Conservation (phyloP, 371 early-diverging fungal genomes). For the Mucor racemosus region DNA sequence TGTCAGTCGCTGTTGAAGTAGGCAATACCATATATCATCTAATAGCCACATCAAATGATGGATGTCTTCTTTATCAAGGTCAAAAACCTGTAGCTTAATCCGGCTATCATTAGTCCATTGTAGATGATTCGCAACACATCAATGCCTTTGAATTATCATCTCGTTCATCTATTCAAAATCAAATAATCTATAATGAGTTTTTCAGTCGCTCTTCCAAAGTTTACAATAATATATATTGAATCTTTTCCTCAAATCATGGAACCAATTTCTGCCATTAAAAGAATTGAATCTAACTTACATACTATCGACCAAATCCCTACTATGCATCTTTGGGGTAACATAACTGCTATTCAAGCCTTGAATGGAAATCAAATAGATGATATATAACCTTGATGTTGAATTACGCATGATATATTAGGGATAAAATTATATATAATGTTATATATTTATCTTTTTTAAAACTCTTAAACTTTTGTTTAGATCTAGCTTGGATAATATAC, state of each 20-base stretch:
- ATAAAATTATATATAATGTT: too few relatives aligned
- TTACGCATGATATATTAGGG: conserved; percentile 35
- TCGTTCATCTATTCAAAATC: not conserved
- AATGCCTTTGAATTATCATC: conserved; percentile 14
- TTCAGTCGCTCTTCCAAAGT: conserved; percentile 22
- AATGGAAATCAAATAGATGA: conserved; percentile 21
- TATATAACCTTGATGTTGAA: conserved; percentile 20
- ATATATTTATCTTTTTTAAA: too few relatives aligned
- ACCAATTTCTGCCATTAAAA: conserved; percentile 5
- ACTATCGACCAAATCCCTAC: conserved; percentile 36
- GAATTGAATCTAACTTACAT: conserved; percentile 20
- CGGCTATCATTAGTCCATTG: conserved; percentile 20
- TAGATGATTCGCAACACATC: not conserved
- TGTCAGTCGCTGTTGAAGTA: conserved; percentile 13
- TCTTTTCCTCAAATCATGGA: conserved; percentile 4
- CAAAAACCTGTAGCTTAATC: conserved; percentile 19
- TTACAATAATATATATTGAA: not conserved
- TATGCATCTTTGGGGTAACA: conserved; percentile 29
- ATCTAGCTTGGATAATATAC: conserved; percentile 6
- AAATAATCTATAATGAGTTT: conserved; percentile 21
- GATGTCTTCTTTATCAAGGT: conserved; percentile 18
- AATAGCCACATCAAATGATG: not conserved
- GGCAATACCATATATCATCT: conserved; percentile 14
- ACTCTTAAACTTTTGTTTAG: too few relatives aligned
- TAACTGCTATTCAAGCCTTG: conserved; percentile 19